phyloP scores from a whole-genome alignment of 192 early-diverging fungal genomes.

The Chytriomyces sp. region DNA sequence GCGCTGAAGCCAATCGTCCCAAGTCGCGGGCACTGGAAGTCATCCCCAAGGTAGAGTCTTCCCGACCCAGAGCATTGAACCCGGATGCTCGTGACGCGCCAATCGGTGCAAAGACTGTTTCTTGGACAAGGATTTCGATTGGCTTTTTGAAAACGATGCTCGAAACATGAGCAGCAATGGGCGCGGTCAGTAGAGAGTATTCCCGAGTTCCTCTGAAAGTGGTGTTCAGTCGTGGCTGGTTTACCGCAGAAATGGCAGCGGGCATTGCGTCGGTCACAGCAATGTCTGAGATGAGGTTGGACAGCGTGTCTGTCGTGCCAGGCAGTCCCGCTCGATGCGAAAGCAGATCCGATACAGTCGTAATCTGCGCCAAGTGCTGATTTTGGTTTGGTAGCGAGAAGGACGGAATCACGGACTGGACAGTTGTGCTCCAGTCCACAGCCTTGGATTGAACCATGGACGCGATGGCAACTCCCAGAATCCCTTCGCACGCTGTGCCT shows the following conservation, averaged over 20 bases:
- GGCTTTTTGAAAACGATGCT: not conserved
- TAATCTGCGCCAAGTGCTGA: not conserved
- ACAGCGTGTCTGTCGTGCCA: conserved; percentile 10
- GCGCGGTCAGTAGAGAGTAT: conserved; percentile 25
- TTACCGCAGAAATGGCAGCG: not conserved
- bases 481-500: not conserved
- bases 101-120: conserved; percentile 21
- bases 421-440: conserved; percentile 2
- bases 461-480: conserved; percentile 1
- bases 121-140: conserved; percentile 23
- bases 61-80: conserved; percentile 13
- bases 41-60: conserved; percentile 18
- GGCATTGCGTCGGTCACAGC: not conserved
- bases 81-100: conserved; percentile 25
- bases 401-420: conserved; percentile 7
- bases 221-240: not conserved
- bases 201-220: not conserved
- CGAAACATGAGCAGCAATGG: not conserved
- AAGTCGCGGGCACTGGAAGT: conserved; percentile 25
- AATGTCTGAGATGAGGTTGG: conserved; percentile 3
- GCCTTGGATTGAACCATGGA: not conserved
- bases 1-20: conserved; percentile 1
- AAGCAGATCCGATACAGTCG: conserved; percentile 30
- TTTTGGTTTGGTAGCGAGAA: conserved; percentile 7
- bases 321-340: conserved; percentile 33